A percentile compares a stretch with the other conserved stretches of the same genome.
Evolutionary conservation across 306 rosid species (phyloP).

Genomic region (Ziziphus jujuba): DNA sequence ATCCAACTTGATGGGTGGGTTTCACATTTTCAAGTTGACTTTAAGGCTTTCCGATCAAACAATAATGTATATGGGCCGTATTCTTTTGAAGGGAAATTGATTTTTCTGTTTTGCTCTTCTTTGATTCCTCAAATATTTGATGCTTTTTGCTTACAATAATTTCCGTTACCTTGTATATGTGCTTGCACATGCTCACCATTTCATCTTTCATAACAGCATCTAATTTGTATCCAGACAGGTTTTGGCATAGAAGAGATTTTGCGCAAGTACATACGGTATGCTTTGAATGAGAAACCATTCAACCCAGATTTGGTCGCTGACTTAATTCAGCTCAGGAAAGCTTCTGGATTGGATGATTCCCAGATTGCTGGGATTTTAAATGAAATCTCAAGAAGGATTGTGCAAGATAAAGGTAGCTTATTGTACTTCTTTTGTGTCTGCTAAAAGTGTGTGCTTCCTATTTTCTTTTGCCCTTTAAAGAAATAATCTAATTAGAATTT

Average conservation of each 20-base stretch:
- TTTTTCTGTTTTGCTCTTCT: background rate
- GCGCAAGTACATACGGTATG: constrained; percentile 88
- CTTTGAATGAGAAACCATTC: constrained; percentile 87
- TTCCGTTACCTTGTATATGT: background rate
- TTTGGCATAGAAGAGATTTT: constrained; percentile 64
- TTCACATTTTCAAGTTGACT: background rate
- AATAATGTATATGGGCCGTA: background rate
- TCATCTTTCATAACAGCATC: constrained; percentile 27
- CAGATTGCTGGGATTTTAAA: constrained; percentile 68
- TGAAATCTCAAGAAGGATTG: constrained; percentile 87
- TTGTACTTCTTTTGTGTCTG: background rate
- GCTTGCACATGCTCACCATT: background rate
- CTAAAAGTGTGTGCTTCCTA: background rate
- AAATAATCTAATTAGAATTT: constrained; percentile 2
- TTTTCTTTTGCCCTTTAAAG: background rate
- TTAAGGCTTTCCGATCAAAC: background rate
- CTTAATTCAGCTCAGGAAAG: constrained; percentile 71
- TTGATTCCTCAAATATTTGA: background rate
- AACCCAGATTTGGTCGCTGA: constrained; percentile 76
- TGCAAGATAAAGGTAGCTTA: constrained; percentile 72
- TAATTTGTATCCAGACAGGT: constrained; percentile 69
- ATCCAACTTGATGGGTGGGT: background rate
- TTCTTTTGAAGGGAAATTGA: background rate
- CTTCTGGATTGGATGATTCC: constrained; percentile 62
- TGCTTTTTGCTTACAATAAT: background rate